Base-by-base conservation (phyloP, 2,329 filamentous ascomycete genomes). In the Pseudocercospora cruenta region DNA sequence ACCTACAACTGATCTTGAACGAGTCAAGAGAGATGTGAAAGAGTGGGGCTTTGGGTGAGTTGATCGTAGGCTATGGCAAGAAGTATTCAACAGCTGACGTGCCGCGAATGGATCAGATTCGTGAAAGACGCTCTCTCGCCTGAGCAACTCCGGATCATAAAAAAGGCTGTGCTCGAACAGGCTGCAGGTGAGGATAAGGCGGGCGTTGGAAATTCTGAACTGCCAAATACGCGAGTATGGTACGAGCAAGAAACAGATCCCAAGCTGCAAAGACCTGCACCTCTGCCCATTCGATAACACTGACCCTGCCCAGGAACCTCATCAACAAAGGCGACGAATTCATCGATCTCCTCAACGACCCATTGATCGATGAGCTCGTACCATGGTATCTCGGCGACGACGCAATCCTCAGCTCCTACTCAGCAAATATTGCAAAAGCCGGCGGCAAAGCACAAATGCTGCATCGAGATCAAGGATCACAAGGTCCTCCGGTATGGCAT, bases 241-340 rank as follows among this genome's bases (percentile, higher is more conserved):
- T 58, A 55, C 10, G 28, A 31, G 28, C 28, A 31, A 31, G 4
- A 9, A 8, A 31, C 28, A 31, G 22, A n/a, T 16, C 10, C 22
- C 22, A 22, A 24, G 28, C 19, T 8, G 28, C 12, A 58, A 21
- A 26, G 33, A 26, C 28, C 16, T 16, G 5, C n/a, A n/a, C 28
- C 26, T 39, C 54, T 39, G 14, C 16, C 7, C 2, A 21, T 19
- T 19, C 54, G 12, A 3, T 22, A 33, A 33, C 33, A 19, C 54
- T 36, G 28, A 33, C n/a, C 14, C 10, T 36, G 4, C 28, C 54
- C 28, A 58, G 54, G 54, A 58, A 58, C 28, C 54, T 58, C 16
- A 58, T 58, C 28, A 58, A 58, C 54, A 58, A 58, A 58, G 54
- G 54, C 26, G 28, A 33, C 28, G 54, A 58, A 26, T 58, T 58